Evolutionary conservation across 2,329 filamentous ascomycete genomes (phyloP), one percentile per base, ranked within the genome.

Genomic region (Fusarium secorum): DNA sequence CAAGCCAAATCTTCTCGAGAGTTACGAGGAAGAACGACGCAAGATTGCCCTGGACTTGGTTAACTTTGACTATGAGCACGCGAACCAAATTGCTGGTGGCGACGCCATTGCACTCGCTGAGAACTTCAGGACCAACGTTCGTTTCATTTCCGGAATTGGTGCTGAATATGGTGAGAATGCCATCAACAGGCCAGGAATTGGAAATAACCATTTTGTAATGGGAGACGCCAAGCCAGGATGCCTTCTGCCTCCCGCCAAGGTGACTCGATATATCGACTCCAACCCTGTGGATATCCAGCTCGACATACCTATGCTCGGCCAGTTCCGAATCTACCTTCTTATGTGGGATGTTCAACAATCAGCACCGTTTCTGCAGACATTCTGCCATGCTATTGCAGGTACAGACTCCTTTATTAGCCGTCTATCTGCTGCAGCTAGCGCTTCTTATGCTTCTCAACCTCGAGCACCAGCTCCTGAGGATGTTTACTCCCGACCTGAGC

Each of bases 231-330:
- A 83, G 66, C 86, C 86, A 7, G 87, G 87, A 11, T 87, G 85
- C 53, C 81, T 87, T 26, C 83, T 92, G 30, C 86, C 89, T 6
- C 92, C 92, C 5, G 90, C 90, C 42, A 91, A 89, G 79, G 91
- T 91, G 22, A 92, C 90, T 1, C 87, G 92, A 32, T 94, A 91
- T 76, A 87, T 94, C 55, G 92, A 95, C 79, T 90, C 91, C 7
- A 95, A 94, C 74, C 92, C 92, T 0, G 88, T 95, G 44, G 90
- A 94, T 73, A 83, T 94, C 32, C 91, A 95, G 77, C 87, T 93
- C 10, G 92, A 94, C 75, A 92, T 94, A 46, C 92, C 92, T 3
- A 87, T 93, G 79, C 83, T 94, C 10, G 90, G 92, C 30, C 92
- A 95, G 76, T 95, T 94, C 82, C 87, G 91, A 52, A 87, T 94